Conservation (phyloP, 2,329 filamentous ascomycete species). For the Calonectria pseudoturangicola region DNA sequence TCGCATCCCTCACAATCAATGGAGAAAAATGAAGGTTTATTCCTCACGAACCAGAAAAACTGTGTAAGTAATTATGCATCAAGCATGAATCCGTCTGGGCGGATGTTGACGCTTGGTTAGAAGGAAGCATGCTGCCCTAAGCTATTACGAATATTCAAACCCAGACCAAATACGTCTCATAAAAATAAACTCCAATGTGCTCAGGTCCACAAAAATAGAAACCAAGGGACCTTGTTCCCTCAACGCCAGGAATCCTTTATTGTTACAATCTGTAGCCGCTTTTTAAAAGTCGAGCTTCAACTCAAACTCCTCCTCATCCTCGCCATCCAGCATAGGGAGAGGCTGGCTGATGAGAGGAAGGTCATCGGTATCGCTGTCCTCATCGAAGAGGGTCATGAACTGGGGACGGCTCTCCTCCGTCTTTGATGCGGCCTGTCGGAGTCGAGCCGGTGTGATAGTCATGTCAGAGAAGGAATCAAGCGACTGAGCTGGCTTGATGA, state of each 20-base stretch:
- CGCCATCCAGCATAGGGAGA: constrained; percentile 63
- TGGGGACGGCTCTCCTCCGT: constrained; percentile 63
- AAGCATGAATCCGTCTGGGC: not conserved
- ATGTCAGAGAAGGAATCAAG: constrained; percentile 53
- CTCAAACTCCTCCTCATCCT: constrained; percentile 75
- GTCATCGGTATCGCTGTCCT: constrained; percentile 63
- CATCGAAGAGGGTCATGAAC: constrained; percentile 76
- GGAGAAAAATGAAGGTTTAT: not conserved
- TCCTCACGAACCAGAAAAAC: not conserved
- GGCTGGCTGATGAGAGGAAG: constrained; percentile 53
- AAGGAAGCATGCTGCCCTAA: not conserved
- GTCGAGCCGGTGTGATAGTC: constrained; percentile 69
- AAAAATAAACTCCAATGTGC: constrained; percentile 12
- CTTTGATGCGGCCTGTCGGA: constrained; percentile 52
- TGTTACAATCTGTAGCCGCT: constrained; percentile 32
- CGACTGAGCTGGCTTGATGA: constrained; percentile 43
- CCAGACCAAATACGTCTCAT: constrained; percentile 4
- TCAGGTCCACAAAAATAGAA: not conserved
- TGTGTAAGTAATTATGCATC: not conserved
- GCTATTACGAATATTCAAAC: constrained; percentile 33
- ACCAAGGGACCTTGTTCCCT: constrained; percentile 10
- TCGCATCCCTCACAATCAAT: not conserved
- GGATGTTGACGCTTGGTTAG: not conserved
- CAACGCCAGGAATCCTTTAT: constrained; percentile 48
- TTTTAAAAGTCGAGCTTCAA: constrained; percentile 66